phyloP scores from a whole-genome alignment of 1,284 basidiomycete species.

The Moesziomyces globuligerus region DNA sequence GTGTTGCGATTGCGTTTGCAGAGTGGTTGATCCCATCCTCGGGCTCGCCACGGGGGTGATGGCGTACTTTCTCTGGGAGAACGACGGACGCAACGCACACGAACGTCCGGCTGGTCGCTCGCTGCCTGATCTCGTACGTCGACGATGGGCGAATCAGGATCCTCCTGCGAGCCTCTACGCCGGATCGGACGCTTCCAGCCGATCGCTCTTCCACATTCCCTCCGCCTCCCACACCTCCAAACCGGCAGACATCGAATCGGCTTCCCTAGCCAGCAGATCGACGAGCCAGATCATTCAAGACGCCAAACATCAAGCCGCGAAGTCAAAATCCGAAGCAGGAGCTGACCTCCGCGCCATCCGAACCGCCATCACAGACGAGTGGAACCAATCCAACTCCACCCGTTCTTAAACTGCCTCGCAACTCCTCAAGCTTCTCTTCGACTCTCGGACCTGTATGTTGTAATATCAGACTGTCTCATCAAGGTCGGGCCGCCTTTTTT shows the following conservation, averaged over 20 bases:
- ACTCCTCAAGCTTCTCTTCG: no score
- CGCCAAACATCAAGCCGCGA: conserved; percentile 15
- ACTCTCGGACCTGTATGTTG: no score
- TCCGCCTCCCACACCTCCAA: conserved; percentile 20
- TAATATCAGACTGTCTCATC: not conserved
- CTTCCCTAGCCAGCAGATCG: conserved; percentile 4
- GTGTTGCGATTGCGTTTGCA: not conserved
- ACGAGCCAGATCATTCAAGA: conserved; percentile 23
- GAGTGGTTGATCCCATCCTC: conserved; percentile 56
- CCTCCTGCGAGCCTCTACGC: conserved; percentile 27
- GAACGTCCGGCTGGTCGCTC: conserved; percentile 51
- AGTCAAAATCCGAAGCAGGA: conserved; percentile 19
- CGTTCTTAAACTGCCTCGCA: not conserved
- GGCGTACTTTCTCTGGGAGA: conserved; percentile 64
- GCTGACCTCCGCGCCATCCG: conserved; percentile 28
- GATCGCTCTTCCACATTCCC: conserved; percentile 39
- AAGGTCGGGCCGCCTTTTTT: not conserved
- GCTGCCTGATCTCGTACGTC: conserved; percentile 48
- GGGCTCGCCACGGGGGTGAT: conserved; percentile 60
- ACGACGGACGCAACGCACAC: conserved; percentile 54
- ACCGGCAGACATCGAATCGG: not conserved
- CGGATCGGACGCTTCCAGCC: conserved; percentile 23
- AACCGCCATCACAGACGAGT: conserved; percentile 36
- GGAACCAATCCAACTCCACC: conserved; percentile 20
- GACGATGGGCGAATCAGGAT: conserved; percentile 30